A percentile compares a stretch with the other conserved stretches of the same genome.
Conservation (phyloP, 2,329 filamentous ascomycete species). For the Exophiala spinifera region DNA sequence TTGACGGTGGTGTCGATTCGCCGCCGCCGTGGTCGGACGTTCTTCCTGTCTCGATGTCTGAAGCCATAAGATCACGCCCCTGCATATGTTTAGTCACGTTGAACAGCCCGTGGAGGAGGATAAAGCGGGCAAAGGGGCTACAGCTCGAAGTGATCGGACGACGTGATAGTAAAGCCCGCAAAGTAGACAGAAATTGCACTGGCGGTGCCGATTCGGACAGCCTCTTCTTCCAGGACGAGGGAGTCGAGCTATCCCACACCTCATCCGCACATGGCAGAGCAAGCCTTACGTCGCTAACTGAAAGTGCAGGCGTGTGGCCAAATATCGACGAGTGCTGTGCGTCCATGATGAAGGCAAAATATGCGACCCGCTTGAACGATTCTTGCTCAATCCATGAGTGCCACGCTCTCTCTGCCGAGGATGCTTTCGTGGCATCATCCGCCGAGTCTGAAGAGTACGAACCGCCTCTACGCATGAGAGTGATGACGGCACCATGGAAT, state of each 20-base stretch:
- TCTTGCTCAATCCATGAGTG: constrained; percentile 32
- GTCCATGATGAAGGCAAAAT: constrained; percentile 34
- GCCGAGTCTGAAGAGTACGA: constrained; percentile 9
- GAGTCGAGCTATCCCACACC: constrained; percentile 29
- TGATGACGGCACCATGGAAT: constrained; percentile 33
- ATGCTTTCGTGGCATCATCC: constrained; percentile 4
- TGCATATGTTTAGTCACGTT: constrained; percentile 31
- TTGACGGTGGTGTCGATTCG: constrained; percentile 3
- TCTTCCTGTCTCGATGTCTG: constrained; percentile 25
- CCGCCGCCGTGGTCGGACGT: constrained; percentile 7
- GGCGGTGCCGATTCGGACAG: constrained; percentile 25
- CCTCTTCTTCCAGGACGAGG: constrained; percentile 27
- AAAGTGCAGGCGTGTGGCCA: constrained; percentile 31
- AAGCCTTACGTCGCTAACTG: constrained; percentile 31
- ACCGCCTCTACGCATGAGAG: constrained; percentile 21
- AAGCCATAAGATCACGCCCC: constrained; percentile 26
- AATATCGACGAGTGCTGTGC: constrained; percentile 34
- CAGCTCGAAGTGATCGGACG: constrained; percentile 29
- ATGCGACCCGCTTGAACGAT: constrained; percentile 30
- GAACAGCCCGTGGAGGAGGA: constrained; percentile 31
- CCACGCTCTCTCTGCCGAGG: constrained; percentile 12
- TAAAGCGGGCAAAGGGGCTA: constrained; percentile 29
- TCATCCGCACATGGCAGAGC: constrained; percentile 31
- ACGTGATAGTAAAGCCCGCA: constrained; percentile 27
- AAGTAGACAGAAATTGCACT: constrained; percentile 28